phyloP scores from a whole-genome alignment of 2,329 filamentous ascomycete species.

The Trichoderma atrobrunneum region DNA sequence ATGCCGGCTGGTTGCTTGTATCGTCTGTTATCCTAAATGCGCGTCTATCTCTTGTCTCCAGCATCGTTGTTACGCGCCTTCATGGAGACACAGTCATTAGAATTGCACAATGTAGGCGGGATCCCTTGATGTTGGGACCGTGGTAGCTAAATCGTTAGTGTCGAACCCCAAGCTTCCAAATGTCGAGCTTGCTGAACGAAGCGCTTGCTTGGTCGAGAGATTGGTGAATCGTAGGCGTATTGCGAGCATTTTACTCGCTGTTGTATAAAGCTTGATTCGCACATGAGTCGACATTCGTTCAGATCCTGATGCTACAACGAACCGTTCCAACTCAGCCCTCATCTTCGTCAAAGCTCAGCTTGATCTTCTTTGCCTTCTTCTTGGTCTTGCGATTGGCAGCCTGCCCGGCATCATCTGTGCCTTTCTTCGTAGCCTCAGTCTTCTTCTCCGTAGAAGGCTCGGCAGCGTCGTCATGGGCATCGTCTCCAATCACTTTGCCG shows the following conservation, averaged over 20 bases:
- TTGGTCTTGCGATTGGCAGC: conserved; percentile 38
- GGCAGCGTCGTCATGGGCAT: conserved; percentile 28
- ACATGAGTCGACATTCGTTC: neutral
- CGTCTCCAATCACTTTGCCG: conserved; percentile 36
- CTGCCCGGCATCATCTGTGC: conserved; percentile 21
- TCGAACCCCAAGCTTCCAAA: neutral
- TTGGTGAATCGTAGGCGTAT: neutral
- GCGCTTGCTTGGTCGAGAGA: neutral
- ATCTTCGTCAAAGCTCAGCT: conserved; percentile 65
- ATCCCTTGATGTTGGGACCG: neutral
- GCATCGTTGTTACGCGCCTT: neutral
- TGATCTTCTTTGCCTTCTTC: conserved; percentile 63
- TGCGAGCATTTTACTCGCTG: neutral
- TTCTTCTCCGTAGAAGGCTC: conserved; percentile 18
- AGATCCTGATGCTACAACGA: neutral
- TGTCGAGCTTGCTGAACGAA: neutral
- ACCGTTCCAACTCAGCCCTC: conserved; percentile 36
- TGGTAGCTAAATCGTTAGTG: neutral
- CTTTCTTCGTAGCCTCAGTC: conserved; percentile 18
- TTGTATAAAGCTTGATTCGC: neutral
- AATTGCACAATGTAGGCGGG: neutral
- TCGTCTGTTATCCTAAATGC: neutral
- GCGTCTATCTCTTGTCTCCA: neutral
- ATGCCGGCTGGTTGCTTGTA: neutral
- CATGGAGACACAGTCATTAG: neutral